Percentiles rank a stretch among this genome's conserved stretches.
These are phyloP conservation scores for Cutaneotrichosporon cyanovorans DNA, from an alignment of 1,284 basidiomycete genomes.

Conservation along the genomic window DNA sequence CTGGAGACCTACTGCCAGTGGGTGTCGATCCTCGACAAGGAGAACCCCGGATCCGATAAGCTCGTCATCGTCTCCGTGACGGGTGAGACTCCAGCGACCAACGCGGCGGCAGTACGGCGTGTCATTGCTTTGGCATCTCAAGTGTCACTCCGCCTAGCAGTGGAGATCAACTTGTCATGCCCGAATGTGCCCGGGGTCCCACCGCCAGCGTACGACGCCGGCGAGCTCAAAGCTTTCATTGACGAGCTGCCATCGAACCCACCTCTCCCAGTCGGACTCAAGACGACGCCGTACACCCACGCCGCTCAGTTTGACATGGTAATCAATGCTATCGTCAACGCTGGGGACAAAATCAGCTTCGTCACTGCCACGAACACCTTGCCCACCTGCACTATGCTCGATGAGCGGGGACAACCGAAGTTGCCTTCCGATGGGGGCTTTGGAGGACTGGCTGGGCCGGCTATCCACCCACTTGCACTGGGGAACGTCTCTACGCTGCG, in stretches of 20 bases:
- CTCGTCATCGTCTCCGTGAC: conserved; percentile 14
- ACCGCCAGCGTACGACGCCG: conserved; percentile 15
- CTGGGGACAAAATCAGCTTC: conserved; percentile 5
- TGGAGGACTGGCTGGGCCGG: conserved; percentile 14
- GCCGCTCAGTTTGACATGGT: conserved; percentile 15
- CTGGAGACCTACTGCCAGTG: conserved; percentile 8
- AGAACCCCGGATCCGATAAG: conserved; percentile 4
- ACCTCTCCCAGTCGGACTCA: conserved; percentile 13
- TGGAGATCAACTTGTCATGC: conserved; percentile 18
- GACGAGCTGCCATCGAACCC: conserved; percentile 5
- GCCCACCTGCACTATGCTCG: conserved; percentile 7
- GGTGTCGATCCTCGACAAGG: conserved; percentile 1
- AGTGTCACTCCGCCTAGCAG: conserved; percentile 3
- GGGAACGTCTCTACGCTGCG: conserved; percentile 12
- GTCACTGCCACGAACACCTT: conserved; percentile 16
- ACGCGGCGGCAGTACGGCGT: conserved; percentile 5
- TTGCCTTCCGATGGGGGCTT: conserved; percentile 12
- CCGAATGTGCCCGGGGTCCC: conserved; percentile 17
- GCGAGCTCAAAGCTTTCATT: conserved; percentile 12
- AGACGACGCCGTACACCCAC: conserved; percentile 16
- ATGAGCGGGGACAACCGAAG: not conserved
- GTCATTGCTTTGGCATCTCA: conserved; percentile 1
- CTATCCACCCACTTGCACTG: conserved; percentile 13
- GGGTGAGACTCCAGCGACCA: conserved; percentile 11
- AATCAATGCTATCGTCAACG: conserved; percentile 6